Percentiles rank a stretch among this genome's conserved stretches.
phyloP scores from a whole-genome alignment of 176 grass and related monocot genomes.

The Dactylis glomerata region DNA sequence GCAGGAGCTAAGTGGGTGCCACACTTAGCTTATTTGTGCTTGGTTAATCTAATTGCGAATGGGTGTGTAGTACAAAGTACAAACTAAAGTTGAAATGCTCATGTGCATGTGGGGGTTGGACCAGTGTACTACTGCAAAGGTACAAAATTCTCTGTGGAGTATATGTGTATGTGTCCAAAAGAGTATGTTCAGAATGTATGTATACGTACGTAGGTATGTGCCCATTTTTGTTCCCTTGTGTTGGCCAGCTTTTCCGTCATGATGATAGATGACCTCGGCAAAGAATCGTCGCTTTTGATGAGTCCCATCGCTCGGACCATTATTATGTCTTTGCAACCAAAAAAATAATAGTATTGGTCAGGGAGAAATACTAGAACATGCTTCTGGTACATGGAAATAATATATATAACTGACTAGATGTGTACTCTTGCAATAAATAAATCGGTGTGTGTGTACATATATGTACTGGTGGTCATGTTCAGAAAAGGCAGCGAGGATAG shows the following conservation, averaged over 20 bases:
- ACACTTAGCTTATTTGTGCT: conserved; percentile 36
- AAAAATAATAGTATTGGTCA: background rate
- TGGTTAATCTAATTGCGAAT: conserved; percentile 23
- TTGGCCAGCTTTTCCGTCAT: conserved; percentile 28
- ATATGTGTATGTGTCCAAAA: conserved; percentile 11
- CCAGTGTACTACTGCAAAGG: background rate
- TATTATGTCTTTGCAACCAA: conserved; percentile 32
- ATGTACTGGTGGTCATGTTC: background rate
- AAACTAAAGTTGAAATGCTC: conserved; percentile 34
- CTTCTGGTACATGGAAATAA: background rate
- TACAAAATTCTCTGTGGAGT: conserved; percentile 11
- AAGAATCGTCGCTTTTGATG: conserved; percentile 42
- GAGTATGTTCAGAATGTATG: conserved; percentile 8
- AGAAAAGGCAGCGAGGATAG: background rate
- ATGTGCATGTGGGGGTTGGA: conserved; percentile 32
- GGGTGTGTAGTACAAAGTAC: background rate
- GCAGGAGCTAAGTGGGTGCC: conserved; percentile 43
- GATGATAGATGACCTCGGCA: conserved; percentile 46
- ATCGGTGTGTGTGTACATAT: background rate
- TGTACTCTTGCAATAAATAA: background rate
- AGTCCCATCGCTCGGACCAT: conserved; percentile 36
- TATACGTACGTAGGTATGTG: conserved; percentile 1
- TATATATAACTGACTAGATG: background rate
- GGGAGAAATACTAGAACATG: conserved; percentile 9
- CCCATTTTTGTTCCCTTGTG: conserved; percentile 43